A percentile compares a stretch with the other conserved stretches of the same genome.
Evolutionary conservation across 2,329 filamentous ascomycete genomes (phyloP).

Genomic region (Claviceps purpurea): DNA sequence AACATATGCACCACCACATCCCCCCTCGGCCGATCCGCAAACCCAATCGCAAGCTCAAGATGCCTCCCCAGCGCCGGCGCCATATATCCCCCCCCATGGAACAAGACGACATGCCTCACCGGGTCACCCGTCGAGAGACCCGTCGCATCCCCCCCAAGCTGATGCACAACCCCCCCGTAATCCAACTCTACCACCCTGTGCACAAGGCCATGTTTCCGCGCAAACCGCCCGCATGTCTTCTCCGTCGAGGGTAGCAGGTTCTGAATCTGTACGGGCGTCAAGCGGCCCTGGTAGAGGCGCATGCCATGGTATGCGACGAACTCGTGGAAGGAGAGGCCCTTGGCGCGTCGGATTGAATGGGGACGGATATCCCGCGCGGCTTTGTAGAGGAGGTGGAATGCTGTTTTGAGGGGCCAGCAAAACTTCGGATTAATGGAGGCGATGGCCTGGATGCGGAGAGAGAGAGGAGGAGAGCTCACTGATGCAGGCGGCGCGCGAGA

Average conservation of each 20-base stretch:
- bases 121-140: neutral
- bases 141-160: neutral
- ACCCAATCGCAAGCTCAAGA: conserved; percentile 2
- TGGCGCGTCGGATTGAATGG: neutral
- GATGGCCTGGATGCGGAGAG: neutral
- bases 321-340: neutral
- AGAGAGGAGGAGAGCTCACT: neutral
- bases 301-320: conserved; percentile 1
- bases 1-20: conserved; percentile 2
- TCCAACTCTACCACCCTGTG: neutral
- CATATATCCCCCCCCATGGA: conserved; percentile 5
- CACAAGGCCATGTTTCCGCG: neutral
- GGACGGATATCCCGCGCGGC: neutral
- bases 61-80: conserved; percentile 1
- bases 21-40: neutral
- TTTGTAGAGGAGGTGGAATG: neutral
- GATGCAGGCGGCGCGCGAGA: neutral
- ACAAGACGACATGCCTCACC: neutral
- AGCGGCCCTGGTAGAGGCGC: conserved; percentile 1
- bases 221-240: conserved; percentile 1
- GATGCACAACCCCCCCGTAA: conserved; percentile 1
- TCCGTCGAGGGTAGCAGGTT: conserved; percentile 2
- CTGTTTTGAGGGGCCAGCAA: neutral
- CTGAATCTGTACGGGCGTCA: conserved; percentile 2
- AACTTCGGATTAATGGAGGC: too few relatives aligned